A percentile compares a stretch with the other conserved stretches of the same genome.
Conservation (phyloP, 371 early-diverging fungal genomes). For the Syncephalastrum contaminatum region DNA sequence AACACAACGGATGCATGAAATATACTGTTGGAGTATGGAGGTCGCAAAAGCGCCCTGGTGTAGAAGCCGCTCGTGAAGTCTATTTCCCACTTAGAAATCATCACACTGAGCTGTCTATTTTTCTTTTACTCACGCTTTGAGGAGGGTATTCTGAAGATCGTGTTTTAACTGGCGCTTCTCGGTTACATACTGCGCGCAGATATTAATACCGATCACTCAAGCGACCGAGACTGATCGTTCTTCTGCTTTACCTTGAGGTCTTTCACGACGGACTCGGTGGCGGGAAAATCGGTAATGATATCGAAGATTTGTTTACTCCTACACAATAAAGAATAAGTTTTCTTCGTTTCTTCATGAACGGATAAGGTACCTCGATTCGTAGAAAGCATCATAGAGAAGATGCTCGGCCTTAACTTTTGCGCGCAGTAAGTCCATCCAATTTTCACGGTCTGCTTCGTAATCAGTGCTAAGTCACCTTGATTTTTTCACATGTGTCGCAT, state of each 20-base stretch:
- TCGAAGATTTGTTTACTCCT: constrained; percentile 30
- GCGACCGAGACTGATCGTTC: background rate
- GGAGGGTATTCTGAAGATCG: constrained; percentile 3
- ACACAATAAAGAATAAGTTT: background rate
- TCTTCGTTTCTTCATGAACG: background rate
- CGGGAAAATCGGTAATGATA: constrained; percentile 38
- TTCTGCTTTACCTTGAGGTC: constrained; percentile 28
- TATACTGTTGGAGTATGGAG: constrained; percentile 33
- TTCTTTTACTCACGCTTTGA: constrained; percentile 25
- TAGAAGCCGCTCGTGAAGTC: constrained; percentile 30
- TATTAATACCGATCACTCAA: too few relatives aligned
- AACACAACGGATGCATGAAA: constrained; percentile 31
- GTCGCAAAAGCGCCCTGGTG: constrained; percentile 33
- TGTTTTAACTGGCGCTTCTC: too few relatives aligned
- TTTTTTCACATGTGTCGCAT: background rate
- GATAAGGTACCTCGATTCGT: constrained; percentile 14
- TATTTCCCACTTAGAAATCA: constrained; percentile 5
- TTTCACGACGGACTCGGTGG: constrained; percentile 19
- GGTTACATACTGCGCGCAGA: too few relatives aligned
- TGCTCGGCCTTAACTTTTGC: constrained; percentile 17
- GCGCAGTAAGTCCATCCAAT: constrained; percentile 19
- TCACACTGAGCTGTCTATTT: too few relatives aligned
- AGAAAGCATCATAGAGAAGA: constrained; percentile 11
- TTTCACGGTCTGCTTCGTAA: background rate
- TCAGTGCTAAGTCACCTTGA: background rate